Base-by-base conservation (phyloP, 2,329 filamentous ascomycete genomes). In the Stagonosporopsis tanaceti region DNA sequence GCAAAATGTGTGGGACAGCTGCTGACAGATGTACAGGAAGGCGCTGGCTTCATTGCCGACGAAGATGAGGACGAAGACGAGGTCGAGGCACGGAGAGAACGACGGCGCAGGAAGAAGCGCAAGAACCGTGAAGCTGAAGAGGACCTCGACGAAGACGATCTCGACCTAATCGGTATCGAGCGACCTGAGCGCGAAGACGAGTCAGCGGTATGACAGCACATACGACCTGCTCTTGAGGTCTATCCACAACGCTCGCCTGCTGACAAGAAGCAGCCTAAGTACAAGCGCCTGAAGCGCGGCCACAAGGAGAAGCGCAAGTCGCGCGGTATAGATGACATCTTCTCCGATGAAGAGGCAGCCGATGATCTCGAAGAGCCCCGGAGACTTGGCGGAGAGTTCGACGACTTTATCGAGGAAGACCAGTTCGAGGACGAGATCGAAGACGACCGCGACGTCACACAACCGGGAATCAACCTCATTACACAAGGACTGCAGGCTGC, bases 361-460 rank as follows among this genome's bases (percentile, higher is more conserved):
- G 83, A 85, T 39, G 80, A 81, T 32, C 71, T 68, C 53, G 83
- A 83, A 57, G 77, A 80, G 38, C 69, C 75, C 17, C 71, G 73
- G 56, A 65, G 75, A 46, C 61, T 66, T 30, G 64, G 68, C 20
- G 67, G 70, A 63, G 77, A 79, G 46, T 79, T 79, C 37, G 77
- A 73, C 59, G 93, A 94, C 74, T 99, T 99, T 77, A 99, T 99
- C 71, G 94, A 98, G 74, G 93, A 97, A 68, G 95, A 98, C 69
- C 93, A 92, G 60, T 91, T 76, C 52, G 72, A 75, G 57, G 87
- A 92, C 66, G 93, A 97, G 74, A 93, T 98, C 62, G 93, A 97
- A 74, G 93, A 98, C 72, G 75, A 76, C 55, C 84, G 90, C 67
- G 93, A 97, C 73, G 92, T 98, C 59, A 92, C 92, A 53, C 87